Conservation (phyloP, 441 rosid species). For the Populus hybrid region DNA sequence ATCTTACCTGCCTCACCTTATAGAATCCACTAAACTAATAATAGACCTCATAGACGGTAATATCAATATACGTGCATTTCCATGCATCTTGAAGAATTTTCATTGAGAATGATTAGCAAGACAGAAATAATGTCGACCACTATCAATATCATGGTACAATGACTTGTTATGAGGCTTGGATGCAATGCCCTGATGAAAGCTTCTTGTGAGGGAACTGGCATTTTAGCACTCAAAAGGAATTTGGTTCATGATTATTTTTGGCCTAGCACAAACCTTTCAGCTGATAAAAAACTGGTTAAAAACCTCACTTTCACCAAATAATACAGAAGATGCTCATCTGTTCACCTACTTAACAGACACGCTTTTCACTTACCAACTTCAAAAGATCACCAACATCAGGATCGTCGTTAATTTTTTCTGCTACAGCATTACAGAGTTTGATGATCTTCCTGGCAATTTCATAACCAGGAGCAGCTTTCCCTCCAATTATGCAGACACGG, state of each 20-base stretch:
- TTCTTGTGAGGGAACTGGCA: neutral
- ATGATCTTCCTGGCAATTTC: slow-evolving; percentile 49
- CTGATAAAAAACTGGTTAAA: neutral
- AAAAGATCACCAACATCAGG: slow-evolving; percentile 49
- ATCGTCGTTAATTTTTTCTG: slow-evolving; percentile 46
- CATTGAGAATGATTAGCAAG: neutral
- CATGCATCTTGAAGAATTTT: neutral
- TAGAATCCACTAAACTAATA: neutral
- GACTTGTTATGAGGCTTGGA: neutral
- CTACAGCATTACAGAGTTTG: slow-evolving; percentile 50
- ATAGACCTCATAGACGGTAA: neutral
- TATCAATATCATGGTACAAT: neutral
- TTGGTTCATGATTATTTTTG: neutral
- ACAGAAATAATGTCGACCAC: neutral
- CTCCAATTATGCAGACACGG: slow-evolving; percentile 56
- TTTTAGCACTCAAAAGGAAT: neutral
- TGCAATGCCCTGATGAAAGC: neutral
- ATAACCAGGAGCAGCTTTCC: slow-evolving; percentile 66
- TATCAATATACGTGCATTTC: neutral
- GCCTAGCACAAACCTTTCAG: neutral
- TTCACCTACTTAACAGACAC: neutral
- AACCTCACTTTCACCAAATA: neutral
- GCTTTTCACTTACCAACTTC: slow-evolving; percentile 39
- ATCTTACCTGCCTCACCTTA: neutral
- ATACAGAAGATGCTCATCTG: neutral